Evolutionary conservation across 352 stramenopile genomes (phyloP), one percentile per base, ranked within the genome.

Genomic region (Globisporangium echinulatum): DNA sequence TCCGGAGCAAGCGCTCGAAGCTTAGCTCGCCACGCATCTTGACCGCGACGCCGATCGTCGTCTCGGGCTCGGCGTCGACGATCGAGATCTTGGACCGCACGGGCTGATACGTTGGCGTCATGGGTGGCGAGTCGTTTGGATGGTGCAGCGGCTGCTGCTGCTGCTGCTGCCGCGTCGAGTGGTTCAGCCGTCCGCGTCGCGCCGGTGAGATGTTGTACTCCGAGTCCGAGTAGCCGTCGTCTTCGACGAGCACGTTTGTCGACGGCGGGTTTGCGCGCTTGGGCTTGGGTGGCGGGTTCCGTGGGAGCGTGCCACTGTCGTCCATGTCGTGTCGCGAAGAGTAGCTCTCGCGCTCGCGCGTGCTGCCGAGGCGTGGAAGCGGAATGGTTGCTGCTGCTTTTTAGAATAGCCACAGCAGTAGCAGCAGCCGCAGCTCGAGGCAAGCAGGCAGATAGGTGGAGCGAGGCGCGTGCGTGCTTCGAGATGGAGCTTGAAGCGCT

Each of bases 21-120:
- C 80, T 92, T 52, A 97, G 70, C 61, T 96, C 87, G 46, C 88
- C 88, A 69, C 90, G 95, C 88, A 94, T 91, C 70, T 91, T 92
- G 36, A 94, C 84, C 0, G 80, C 81, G 8, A 69, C 77, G 17
- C 84, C 84, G 62, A 94, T 94, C 40, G 82, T 92, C 2, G 84
- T 94, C 61, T 94, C 84, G 3, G 84, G 70, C 49, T 93, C 84
- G 1, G 77, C 76, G 49, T 93, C 84, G 11, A 93, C 68, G 47
- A 89, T 90, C 7, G 84, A 75, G 19, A 89, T 68, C 33, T 88
- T 89, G 13, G 69, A 66, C 8, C 79, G 76, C 4, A 66, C 58
- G 5, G 69, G 70, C 4, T 70, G 68, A 54, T 88, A 89, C 14
- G 68, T 85, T 15, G 84, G 84, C 36, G 84, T 89, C 57, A 77